Evolutionary conservation across 2,329 filamentous ascomycete genomes (phyloP), one percentile per base, ranked within the genome.

Genomic region (Beauveria caledonica): DNA sequence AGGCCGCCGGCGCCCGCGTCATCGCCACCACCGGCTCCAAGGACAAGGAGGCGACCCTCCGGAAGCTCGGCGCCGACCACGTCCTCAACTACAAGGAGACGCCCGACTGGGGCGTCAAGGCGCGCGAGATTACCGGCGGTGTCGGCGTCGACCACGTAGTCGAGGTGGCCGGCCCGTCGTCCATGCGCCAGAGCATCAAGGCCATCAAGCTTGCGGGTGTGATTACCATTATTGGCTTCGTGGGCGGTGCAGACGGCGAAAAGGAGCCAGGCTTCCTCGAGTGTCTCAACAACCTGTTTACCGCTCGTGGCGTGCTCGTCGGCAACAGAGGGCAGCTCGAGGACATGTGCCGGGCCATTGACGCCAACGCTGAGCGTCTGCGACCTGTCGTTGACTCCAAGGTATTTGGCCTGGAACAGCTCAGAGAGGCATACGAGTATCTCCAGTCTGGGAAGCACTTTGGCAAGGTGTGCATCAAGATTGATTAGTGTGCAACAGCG

Each of bases 41-140:
- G 33, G 75, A 72, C n/a, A 81, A 80, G 70, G 74, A 69, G 36
- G 70, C 72, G 64, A 64, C 68, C 11, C 70, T 80, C 42, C 73
- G 72, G 71, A 72, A 75, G 67, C 74, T 81, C 15, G 79, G 78
- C 27, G 79, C 78, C 7, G 74, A 78, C 66, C 74, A 80, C 67
- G 73, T 80, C 62, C 72, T 81, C 66, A 80, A 80, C 71, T 81
- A 81, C 73, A 74, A 70, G 52, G 73, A 77, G 61, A 75, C 74
- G 42, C 64, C 70, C 4, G 71, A 75, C 64, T 80, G 78, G 78
- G 79, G 78, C 36, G 69, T 70, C 63, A 73, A 74, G 54, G 78
- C 76, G 27, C 74, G 71, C 67, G 66, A 71, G 61, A 64, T 80
- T 33, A 77, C 75, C 0, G 71, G 70, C 52, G 79, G 79, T 17